These are phyloP conservation scores for Exophiala sideris DNA, from an alignment of 2,329 filamentous ascomycete species.

Conservation along the genomic window DNA sequence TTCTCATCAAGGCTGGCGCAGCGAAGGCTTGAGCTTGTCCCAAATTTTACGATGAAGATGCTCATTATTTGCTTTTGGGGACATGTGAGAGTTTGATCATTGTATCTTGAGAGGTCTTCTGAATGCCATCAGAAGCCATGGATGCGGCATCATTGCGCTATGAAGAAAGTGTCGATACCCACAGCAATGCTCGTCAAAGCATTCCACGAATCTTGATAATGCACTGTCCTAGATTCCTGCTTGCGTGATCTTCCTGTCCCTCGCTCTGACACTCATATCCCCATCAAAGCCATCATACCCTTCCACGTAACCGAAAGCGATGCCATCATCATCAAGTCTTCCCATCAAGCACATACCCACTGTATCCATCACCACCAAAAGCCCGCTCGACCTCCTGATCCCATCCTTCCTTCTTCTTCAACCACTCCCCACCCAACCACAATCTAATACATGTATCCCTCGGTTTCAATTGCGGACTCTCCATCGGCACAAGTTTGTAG, in stretches of 20 bases:
- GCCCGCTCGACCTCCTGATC: slow-evolving; percentile 39
- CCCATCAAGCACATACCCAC: slow-evolving; percentile 36
- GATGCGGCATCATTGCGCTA: too few species aligned
- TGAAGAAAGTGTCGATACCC: too few species aligned
- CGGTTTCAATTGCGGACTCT: slow-evolving; percentile 49
- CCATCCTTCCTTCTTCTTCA: slow-evolving; percentile 45
- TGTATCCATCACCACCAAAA: slow-evolving; percentile 45
- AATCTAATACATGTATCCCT: slow-evolving; percentile 46
- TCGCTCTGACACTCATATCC: too few species aligned
- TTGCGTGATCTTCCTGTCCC: too few species aligned
- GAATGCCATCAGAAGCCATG: too few species aligned
- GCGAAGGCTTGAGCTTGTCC: slow-evolving; percentile 39
- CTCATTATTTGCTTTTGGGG: not conserved
- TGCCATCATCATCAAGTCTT: not conserved
- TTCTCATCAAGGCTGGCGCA: slow-evolving; percentile 74
- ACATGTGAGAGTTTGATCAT: too few species aligned
- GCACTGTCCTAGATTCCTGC: too few species aligned
- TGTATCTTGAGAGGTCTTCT: too few species aligned
- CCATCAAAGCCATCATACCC: too few species aligned
- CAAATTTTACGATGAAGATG: not conserved
- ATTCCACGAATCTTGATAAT: too few species aligned
- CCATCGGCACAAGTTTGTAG: slow-evolving; percentile 46
- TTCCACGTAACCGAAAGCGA: too few species aligned
- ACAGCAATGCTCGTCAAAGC: not conserved
- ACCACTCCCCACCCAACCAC: slow-evolving; percentile 41